Percentiles rank a stretch among this genome's conserved stretches.
These are phyloP conservation scores for Lentithecium fluviatile DNA, from an alignment of 495 filamentous ascomycete species.

Conservation along the genomic window DNA sequence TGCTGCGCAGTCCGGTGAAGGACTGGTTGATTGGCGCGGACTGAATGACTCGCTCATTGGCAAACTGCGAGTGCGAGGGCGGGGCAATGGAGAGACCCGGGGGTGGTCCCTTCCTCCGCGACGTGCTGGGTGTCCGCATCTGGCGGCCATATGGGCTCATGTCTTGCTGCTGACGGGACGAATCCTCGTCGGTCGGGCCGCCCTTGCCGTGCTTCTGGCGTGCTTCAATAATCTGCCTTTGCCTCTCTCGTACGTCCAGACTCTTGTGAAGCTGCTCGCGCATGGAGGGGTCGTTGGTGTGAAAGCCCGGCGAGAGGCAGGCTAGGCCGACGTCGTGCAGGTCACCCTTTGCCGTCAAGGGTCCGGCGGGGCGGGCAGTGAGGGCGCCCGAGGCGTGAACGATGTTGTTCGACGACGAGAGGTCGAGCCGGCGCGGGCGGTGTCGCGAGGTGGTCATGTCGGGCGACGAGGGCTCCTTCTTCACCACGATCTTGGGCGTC, in stretches of 20 bases:
- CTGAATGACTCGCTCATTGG: slow-evolving; percentile 93
- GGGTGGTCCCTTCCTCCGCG: slow-evolving; percentile 72
- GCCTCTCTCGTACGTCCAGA: slow-evolving; percentile 88
- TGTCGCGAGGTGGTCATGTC: slow-evolving; percentile 72
- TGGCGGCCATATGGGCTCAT: slow-evolving; percentile 48
- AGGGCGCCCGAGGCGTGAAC: slow-evolving; percentile 48
- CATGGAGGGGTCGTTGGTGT: slow-evolving; percentile 95
- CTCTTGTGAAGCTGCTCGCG: slow-evolving; percentile 92
- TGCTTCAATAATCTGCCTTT: slow-evolving; percentile 90
- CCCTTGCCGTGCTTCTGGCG: slow-evolving; percentile 60
- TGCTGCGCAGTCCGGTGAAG: slow-evolving; percentile 81
- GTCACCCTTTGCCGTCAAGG: slow-evolving; percentile 73
- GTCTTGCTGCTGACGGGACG: slow-evolving; percentile 52
- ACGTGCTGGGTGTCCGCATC: slow-evolving; percentile 63
- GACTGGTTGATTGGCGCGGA: slow-evolving; percentile 94
- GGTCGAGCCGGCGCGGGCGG: slow-evolving; percentile 83
- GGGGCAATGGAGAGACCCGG: slow-evolving; percentile 93
- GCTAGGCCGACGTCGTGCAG: slow-evolving; percentile 94
- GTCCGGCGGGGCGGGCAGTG: slow-evolving; percentile 65
- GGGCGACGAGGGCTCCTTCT: slow-evolving; percentile 89
- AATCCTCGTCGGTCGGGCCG: slow-evolving; percentile 56
- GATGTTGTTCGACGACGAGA: slow-evolving; percentile 57
- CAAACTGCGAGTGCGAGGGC: slow-evolving; percentile 92
- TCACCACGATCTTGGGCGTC: slow-evolving; percentile 78
- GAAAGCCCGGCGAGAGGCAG: slow-evolving; percentile 91